Conservation (phyloP, 208 protist species). For the Acanthamoeba lenticulata region DNA sequence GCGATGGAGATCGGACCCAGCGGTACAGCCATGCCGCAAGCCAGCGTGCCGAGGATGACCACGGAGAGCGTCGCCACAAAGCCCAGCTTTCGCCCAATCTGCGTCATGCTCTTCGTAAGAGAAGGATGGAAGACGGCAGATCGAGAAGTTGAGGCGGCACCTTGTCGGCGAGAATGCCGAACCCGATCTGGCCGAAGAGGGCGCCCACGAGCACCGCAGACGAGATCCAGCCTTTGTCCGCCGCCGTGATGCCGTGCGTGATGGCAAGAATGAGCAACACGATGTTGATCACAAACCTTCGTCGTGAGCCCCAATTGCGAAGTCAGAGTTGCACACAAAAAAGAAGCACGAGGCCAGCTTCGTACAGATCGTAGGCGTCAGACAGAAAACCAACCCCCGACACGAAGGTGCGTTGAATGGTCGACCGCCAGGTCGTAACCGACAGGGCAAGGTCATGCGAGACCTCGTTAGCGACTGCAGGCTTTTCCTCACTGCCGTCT, state of each 20-base stretch:
- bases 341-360: neutral
- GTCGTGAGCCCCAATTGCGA: neutral
- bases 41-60: conserved; percentile 72
- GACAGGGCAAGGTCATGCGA: too few relatives aligned
- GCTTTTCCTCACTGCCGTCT: too few relatives aligned
- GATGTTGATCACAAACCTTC: conserved; percentile 75
- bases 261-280: conserved; percentile 60
- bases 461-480: too few relatives aligned
- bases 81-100: conserved; percentile 66
- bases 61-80: conserved; percentile 72
- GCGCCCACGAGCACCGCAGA: conserved; percentile 69
- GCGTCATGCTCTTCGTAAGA: neutral
- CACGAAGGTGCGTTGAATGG: too few relatives aligned
- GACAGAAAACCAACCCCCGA: conserved; percentile 73
- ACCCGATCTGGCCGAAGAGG: conserved; percentile 76
- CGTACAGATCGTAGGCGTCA: conserved; percentile 81
- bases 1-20: conserved; percentile 51
- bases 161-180: conserved; percentile 80
- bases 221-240: neutral
- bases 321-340: too few relatives aligned
- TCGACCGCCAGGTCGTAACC: too few relatives aligned
- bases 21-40: neutral
- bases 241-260: neutral
- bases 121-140: neutral
- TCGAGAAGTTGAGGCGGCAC: neutral